Base-by-base conservation (phyloP, 805 yeast species). In the Lachancea kluyveri region DNA sequence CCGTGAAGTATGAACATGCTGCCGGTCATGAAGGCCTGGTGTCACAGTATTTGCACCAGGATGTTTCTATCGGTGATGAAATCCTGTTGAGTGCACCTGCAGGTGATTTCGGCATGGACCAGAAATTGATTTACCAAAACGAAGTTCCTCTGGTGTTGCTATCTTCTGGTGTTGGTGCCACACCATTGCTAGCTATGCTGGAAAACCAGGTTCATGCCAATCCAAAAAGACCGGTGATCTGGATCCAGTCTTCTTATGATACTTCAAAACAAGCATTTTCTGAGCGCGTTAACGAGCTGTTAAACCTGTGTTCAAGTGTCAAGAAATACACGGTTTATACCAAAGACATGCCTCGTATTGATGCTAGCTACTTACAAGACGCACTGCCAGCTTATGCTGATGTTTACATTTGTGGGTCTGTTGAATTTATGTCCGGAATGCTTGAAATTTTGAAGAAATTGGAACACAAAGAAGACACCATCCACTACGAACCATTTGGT, bases 91-190 rank as follows among this genome's bases (percentile, higher is more conserved):
- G 75, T 32, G 73, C 82, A 4, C 87, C 87, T 21, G 61, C 65
- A 15, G 87, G 86, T 21, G 65, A 66, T 28, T 64, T 77, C 37
- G 48, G 55, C 3, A 62, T 60, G 24, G 43, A 52, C 28, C 31
- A 48, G 28, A 27, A 40, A n/a, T 26, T 48, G 28, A 40, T 48
- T 17, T 24, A 60, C 36, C 59, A 62, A 18, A 41, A 54, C 10
- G 52, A 49, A 13, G 34, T 49, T 23, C 62, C 65, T 16, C 48
- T 63, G 13, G 61, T 68, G 2, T 51, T 77, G 17, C 56, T 76
- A 33, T 64, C 74, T 13, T 81, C 77, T 28, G 87, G 86, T 32
- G 74, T 76, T 35, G 86, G 85, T 40, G 71, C 74, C 30, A 79
- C 86, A 5, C 86, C 87, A 20, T 35, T 74, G 19, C 44, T 79